Base-by-base conservation (phyloP, 805 yeast species). In the Kluyveromyces siamensis region DNA sequence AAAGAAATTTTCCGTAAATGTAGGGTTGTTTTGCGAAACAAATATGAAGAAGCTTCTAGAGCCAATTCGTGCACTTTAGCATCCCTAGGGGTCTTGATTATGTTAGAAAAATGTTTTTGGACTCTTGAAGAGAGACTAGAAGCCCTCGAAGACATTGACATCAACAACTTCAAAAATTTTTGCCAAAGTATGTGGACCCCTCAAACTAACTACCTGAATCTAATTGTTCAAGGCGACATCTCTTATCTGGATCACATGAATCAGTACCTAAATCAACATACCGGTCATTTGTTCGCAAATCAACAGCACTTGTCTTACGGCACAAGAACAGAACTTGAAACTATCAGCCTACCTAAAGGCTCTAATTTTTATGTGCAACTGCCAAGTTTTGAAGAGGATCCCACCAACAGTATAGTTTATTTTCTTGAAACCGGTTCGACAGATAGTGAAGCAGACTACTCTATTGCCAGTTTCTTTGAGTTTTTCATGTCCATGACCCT, bases 391-490 rank as follows among this genome's bases (percentile, higher is more conserved):
- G 47, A 55, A 36, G 65, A 64, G 30, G 86, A 81, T 56, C 78
- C 76, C 8, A 73, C 77, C 40, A 77, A 72, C 51, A 69, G 81
- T 1, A 66, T 81, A 1, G 72, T 72, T 2, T 72, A 71, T 52
- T 83, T 75, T 55, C 59, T 81, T 16, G 88, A 84, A 61, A 69
- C 81, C 2, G 86, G 87, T 0, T 49, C 55, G 13, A 63, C 83
- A 46, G 56, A 57, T 2, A 72, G 75, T 54, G 40, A 44, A 0
- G 44, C 51, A 7, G 55, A 58, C 0, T 63, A 69, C 41, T 60
- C 79, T 0, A 48, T 80, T 48, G 73, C 84, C 0, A 67, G 66
- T 18, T 58, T 84, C 6, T 53, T 76, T 1, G 72, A 77, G 1
- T 76, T 69, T 58, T 45, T 76, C n/a, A 55, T 83, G 54, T 68